Evolutionary conservation across 2,329 filamentous ascomycete genomes (phyloP).

Genomic region (Fusarium caatingaense): DNA sequence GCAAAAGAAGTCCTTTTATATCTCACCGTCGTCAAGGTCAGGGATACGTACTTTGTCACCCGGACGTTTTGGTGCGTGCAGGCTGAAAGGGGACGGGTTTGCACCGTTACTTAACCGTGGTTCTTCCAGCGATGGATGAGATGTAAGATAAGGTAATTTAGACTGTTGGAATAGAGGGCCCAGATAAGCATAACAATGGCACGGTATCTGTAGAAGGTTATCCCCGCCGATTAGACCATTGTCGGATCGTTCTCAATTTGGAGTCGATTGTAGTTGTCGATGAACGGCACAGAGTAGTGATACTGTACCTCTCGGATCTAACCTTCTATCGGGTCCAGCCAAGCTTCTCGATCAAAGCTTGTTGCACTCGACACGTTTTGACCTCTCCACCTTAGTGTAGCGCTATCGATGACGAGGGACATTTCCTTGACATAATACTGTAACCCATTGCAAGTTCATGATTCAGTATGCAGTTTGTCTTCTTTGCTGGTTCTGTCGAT

Average conservation of each 20-base stretch:
- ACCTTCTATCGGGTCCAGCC: constrained; percentile 5
- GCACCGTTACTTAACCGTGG: background rate
- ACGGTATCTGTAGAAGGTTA: background rate
- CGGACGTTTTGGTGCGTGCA: background rate
- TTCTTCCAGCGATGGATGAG: constrained; percentile 1
- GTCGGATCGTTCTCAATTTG: background rate
- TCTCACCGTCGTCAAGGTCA: constrained; percentile 11
- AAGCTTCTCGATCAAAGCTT: constrained; percentile 29
- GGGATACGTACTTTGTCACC: constrained; percentile 7
- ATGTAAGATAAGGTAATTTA: background rate
- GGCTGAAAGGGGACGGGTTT: constrained; percentile 3
- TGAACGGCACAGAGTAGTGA: background rate
- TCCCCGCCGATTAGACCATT: background rate
- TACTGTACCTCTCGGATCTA: constrained; percentile 9
- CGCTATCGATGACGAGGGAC: background rate
- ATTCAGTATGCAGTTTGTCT: background rate
- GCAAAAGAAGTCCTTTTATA: constrained; percentile 32
- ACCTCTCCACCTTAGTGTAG: constrained; percentile 4
- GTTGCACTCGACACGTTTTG: constrained; percentile 10
- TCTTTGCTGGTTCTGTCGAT: constrained; percentile 17
- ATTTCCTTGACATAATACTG: background rate
- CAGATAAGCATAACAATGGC: background rate
- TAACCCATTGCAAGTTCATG: background rate
- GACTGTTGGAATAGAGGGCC: background rate
- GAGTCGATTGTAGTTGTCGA: background rate